phyloP scores from a whole-genome alignment of 225 moss, liverwort and hornwort genomes.

The Pseudisothecium myosuroides region DNA sequence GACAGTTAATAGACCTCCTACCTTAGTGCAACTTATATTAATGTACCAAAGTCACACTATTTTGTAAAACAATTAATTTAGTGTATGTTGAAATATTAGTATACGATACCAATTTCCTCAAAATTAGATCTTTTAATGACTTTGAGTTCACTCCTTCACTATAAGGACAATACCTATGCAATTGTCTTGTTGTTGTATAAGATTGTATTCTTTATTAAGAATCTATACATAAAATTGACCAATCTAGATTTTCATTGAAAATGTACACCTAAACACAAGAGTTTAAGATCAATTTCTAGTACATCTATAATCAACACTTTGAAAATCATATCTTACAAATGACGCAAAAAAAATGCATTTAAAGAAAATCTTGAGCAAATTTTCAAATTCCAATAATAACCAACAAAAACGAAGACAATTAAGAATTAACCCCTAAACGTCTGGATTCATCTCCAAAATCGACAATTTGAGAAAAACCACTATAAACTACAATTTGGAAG shows the following conservation, averaged over 20 bases:
- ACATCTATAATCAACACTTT: neutral
- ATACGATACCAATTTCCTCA: fast-evolving
- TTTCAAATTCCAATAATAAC: neutral
- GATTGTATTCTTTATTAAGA: fast-evolving
- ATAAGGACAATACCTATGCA: neutral
- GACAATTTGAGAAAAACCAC: too few species aligned
- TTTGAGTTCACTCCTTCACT: neutral
- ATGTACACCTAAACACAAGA: too few species aligned
- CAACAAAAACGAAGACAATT: neutral
- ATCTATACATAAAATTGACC: neutral
- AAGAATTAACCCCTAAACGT: neutral
- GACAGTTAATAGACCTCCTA: fast-evolving
- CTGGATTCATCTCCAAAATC: too few species aligned
- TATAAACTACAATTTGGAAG: too few species aligned
- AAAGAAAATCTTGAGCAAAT: neutral
- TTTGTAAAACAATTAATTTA: neutral
- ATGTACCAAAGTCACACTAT: neutral
- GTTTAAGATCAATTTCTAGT: neutral
- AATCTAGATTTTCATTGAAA: neutral
- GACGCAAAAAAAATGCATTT: neutral
- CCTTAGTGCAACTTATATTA: fast-evolving
- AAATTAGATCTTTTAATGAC: neutral
- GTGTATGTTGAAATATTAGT: neutral
- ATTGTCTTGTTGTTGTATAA: neutral
- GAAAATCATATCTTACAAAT: neutral